phyloP scores from a whole-genome alignment of 2,329 filamentous ascomycete species.

The Diaporthe sp. region DNA sequence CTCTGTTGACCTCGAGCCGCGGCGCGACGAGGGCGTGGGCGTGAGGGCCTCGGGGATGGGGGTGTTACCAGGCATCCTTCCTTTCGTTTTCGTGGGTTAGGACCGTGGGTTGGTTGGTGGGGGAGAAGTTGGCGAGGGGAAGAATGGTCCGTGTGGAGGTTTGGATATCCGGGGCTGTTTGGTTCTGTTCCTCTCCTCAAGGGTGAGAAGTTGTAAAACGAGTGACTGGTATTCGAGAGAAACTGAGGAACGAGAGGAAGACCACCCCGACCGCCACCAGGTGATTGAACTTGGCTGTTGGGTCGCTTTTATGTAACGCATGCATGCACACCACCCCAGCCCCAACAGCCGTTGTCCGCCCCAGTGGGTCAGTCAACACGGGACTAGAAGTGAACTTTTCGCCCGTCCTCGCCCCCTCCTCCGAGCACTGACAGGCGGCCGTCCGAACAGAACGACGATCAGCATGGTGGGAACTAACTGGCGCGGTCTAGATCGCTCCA shows the following conservation, averaged over 20 bases:
- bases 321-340: not conserved
- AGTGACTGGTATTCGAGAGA: not conserved
- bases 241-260: not conserved
- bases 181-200: not conserved
- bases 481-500: slow-evolving; percentile 1
- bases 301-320: not conserved
- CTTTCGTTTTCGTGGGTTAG: not conserved
- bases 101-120: too few relatives aligned
- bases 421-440: too few relatives aligned
- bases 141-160: not conserved
- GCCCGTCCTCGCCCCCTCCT: not conserved
- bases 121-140: not conserved
- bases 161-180: not conserved
- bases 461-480: not conserved
- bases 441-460: slow-evolving; percentile 8
- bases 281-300: not conserved
- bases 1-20: slow-evolving; percentile 3
- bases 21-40: slow-evolving; percentile 5
- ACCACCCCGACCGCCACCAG: not conserved
- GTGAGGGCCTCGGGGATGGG: not conserved
- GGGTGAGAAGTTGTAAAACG: not conserved
- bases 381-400: not conserved
- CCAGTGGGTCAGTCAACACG: not conserved
- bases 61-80: not conserved
- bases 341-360: not conserved